These are phyloP conservation scores for Aspergillus jensenii DNA, from an alignment of 2,329 filamentous ascomycete species.

Conservation along the genomic window DNA sequence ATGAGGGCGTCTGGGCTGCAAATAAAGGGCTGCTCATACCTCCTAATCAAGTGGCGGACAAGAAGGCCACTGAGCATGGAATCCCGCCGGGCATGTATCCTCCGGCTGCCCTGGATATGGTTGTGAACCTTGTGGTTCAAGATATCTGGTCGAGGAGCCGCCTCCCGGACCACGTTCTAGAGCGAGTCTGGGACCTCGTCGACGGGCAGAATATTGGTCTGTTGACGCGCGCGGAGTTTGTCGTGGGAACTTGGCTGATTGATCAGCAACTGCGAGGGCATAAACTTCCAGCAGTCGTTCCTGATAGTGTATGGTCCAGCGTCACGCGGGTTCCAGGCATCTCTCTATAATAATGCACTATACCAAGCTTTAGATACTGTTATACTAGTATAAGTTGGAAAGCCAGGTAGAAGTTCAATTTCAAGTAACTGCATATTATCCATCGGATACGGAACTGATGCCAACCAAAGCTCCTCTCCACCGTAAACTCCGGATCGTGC, in stretches of 20 bases:
- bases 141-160: conserved; percentile 52
- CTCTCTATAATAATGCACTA: conserved; percentile 1
- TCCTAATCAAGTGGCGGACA: conserved; percentile 10
- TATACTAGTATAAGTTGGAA: neutral
- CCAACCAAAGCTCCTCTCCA: neutral
- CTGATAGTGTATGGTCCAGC: conserved; percentile 49
- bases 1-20: conserved; percentile 53
- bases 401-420: no score
- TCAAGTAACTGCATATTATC: no score
- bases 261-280: conserved; percentile 49
- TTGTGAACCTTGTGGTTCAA: conserved; percentile 47
- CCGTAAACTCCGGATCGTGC: neutral
- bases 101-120: conserved; percentile 36
- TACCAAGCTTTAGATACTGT: neutral
- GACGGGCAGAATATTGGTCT: conserved; percentile 37
- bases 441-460: neutral
- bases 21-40: conserved; percentile 45
- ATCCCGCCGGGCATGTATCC: conserved; percentile 20
- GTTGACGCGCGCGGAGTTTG: conserved; percentile 47
- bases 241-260: conserved; percentile 53
- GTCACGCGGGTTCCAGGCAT: conserved; percentile 43
- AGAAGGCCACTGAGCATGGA: conserved; percentile 11
- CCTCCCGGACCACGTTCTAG: conserved; percentile 38
- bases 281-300: conserved; percentile 47
- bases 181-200: conserved; percentile 49